Evolutionary conservation across 2,329 filamentous ascomycete genomes (phyloP), one percentile per base, ranked within the genome.

Genomic region (Exophiala oligosperma): DNA sequence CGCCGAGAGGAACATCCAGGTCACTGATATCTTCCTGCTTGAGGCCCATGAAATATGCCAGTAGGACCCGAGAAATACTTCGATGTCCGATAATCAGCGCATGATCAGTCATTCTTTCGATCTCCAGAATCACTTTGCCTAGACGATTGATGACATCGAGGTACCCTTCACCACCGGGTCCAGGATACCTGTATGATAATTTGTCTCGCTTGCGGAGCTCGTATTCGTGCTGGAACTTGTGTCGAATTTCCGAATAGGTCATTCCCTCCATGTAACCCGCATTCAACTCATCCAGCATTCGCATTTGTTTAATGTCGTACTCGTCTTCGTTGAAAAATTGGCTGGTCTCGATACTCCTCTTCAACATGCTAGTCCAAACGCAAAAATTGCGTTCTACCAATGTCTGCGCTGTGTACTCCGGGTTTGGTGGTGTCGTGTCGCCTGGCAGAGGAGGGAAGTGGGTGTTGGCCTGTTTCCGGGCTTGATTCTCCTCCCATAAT

Each of bases 291-390:
- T 99, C 96, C 52, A 99, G 83, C 91, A 96, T 96, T 69, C 92
- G 90, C 91, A 93, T 96, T 66, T 96, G 90, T 78, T 99, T 99
- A 67, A 95, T 87, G 65, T 97, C 94, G 72, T 93, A 96, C 54
- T 96, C 91, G 23, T 97, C 93, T 64, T 97, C 94, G 66, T 96
- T 90, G 72, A 97, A 99, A 72, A 89, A 89, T 64, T 94, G 86
- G 0, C 89, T 92, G 0, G 92, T 95, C 70, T 96, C 86, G 51
- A 94, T 87, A 60, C 90, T 92, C 64, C 94, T 89, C 71, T 90
- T 88, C 63, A 99, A 84, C 93, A 97, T 97, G 2, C 91, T 96
- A 0, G 93, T 97, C 94, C 94, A 99, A 14, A 99, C 91, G 73
- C 94, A 99, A 71, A 97, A 97, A 71, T 96, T 96, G 69, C 90